Evolutionary conservation across 2,329 filamentous ascomycete species (phyloP), one percentile per base, ranked within the genome.

Genomic region (Bipolaris victoriae): DNA sequence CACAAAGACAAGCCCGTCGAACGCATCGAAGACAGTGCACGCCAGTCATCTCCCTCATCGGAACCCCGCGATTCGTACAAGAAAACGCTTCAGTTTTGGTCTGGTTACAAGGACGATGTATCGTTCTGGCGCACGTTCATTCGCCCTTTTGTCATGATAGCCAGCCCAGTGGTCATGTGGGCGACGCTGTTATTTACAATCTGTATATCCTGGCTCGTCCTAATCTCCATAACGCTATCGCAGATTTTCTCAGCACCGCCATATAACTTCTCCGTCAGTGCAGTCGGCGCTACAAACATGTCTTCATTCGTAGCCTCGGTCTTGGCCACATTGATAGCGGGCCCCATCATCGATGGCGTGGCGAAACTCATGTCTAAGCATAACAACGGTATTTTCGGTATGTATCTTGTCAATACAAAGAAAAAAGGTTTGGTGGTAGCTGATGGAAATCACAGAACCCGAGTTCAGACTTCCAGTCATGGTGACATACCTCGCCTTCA

Each of bases 171-270:
- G 3, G 67, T 69, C 11, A 59, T 63, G 50, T 69, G 65, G 65
- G 67, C 64, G 2, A 68, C 65, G 9, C 50, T 69, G 18, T 52
- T 68, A 5, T 69, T 68, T 52, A 69, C 67, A 0, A 64, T 65
- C 18, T 67, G 65, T 40, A 65, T 69, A n/a, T 68, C 65, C n/a
- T 69, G 67, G 67, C 64, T 69, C 1, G 65, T 69, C 2, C 53
- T 66, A 29, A 69, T 69, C 37, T 68, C 64, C 6, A 64, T 68
- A 29, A 69, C 67, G 3, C 45, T 69, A 7, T 69, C 67, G 26
- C 67, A 69, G 18, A 69, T 69, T 11, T 68, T 69, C 49, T 68
- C 65, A 1, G 65, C 65, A 0, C 67, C 67, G 3, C 67, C 65
- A 2, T 69, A 69, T 46, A 69, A 55, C 31, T 69, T 69, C 49